Evolutionary conservation across 305 asterid genomes (phyloP).

Genomic region (Plantago coronopus): DNA sequence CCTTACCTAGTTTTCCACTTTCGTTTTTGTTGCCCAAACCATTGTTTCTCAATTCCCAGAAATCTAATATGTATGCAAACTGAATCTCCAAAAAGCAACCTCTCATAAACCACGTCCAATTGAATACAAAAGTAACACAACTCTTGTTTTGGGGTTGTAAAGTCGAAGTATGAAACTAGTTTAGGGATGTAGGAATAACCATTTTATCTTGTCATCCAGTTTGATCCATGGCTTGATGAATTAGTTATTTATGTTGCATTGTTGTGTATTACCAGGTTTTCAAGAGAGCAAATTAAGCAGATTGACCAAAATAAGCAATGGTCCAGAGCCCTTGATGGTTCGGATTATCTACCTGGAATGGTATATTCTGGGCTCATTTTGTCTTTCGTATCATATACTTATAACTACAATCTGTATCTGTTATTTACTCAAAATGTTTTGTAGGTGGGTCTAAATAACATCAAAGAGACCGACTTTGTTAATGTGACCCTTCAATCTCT

Average conservation of each 20-base stretch:
- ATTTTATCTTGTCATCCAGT: neutral
- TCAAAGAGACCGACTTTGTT: constrained; percentile 87
- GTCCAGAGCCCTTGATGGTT: constrained; percentile 99
- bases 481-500: constrained; percentile 93
- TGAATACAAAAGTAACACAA: too few species aligned
- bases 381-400: constrained; percentile 4
- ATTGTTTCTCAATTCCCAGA: too few species aligned
- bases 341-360: constrained; percentile 99
- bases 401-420: constrained; percentile 2
- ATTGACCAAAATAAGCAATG: constrained; percentile 80
- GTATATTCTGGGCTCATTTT: constrained; percentile 30
- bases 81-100: too few species aligned
- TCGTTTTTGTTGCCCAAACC: neutral
- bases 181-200: too few species aligned
- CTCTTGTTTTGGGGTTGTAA: too few species aligned
- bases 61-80: too few species aligned
- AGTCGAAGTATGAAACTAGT: too few species aligned
- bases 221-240: neutral
- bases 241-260: neutral
- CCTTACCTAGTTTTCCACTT: constrained; percentile 4
- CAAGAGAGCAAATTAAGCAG: constrained; percentile 66
- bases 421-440: constrained; percentile 19
- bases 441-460: constrained; percentile 96
- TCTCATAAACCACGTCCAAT: too few species aligned
- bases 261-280: constrained; percentile 47